Percentiles rank a stretch among this genome's conserved stretches.
phyloP scores from a whole-genome alignment of 441 rosid species.

The Populus tomentosa region DNA sequence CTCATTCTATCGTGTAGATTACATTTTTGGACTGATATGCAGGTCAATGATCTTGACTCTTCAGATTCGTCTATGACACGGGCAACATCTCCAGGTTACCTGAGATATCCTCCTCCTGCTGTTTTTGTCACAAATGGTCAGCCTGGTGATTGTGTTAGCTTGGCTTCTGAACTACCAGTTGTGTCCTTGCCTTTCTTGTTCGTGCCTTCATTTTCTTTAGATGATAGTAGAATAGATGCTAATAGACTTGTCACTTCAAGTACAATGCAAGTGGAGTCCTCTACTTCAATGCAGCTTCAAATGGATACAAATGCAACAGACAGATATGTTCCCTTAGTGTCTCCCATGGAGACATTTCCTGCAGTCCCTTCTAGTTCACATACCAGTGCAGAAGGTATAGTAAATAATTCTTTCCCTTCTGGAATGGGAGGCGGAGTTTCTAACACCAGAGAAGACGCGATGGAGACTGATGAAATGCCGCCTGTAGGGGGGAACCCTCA shows the following conservation, averaged over 20 bases:
- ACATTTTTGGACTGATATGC: slow-evolving; percentile 52
- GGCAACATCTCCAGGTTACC: slow-evolving; percentile 73
- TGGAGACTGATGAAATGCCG: slow-evolving; percentile 61
- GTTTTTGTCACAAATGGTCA: slow-evolving; percentile 55
- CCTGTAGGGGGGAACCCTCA: slow-evolving; percentile 42
- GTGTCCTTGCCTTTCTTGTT: slow-evolving; percentile 48
- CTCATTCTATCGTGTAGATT: slow-evolving; percentile 27
- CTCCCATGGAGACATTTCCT: slow-evolving; percentile 47
- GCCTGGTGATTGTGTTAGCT: slow-evolving; percentile 40
- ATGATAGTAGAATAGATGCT: slow-evolving; percentile 42
- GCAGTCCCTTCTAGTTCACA: slow-evolving; percentile 40
- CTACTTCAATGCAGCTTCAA: slow-evolving; percentile 44
- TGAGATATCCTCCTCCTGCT: slow-evolving; percentile 80
- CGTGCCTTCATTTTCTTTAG: slow-evolving; percentile 49
- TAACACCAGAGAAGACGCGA: slow-evolving; percentile 37
- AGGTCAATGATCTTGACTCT: slow-evolving; percentile 93
- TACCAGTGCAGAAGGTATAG: slow-evolving; percentile 39
- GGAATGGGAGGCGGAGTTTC: slow-evolving; percentile 42
- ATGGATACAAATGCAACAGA: slow-evolving; percentile 48
- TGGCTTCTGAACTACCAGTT: slow-evolving; percentile 58
- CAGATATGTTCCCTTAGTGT: slow-evolving; percentile 37
- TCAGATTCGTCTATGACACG: slow-evolving; percentile 72
- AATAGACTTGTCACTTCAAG: slow-evolving; percentile 40
- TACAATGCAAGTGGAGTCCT: slow-evolving; percentile 36
- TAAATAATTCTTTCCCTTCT: slow-evolving; percentile 29